Conservation (phyloP, 176 grass and related monocot species). For the Tillandsia leiboldiana region DNA sequence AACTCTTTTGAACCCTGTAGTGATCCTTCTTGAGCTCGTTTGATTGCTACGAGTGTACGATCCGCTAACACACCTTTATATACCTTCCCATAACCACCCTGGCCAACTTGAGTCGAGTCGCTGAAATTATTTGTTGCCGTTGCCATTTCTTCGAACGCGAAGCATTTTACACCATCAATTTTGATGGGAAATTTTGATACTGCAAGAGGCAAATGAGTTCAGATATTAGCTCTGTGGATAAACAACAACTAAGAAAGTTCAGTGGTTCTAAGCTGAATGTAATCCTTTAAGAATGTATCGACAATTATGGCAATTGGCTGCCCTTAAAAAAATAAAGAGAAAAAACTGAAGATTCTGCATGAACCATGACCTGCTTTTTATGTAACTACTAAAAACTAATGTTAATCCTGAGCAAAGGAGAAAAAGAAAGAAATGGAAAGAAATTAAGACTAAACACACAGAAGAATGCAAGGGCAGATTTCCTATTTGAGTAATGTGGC, state of each 20-base stretch:
- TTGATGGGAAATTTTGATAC: slow-evolving; percentile 60
- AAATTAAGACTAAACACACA: too few species aligned
- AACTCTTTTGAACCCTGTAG: slow-evolving; percentile 94
- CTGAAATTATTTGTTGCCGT: slow-evolving; percentile 56
- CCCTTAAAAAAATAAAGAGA: too few species aligned
- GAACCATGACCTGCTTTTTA: too few species aligned
- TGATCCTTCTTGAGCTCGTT: slow-evolving; percentile 75
- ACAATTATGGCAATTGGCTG: too few species aligned
- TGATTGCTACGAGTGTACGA: slow-evolving; percentile 77
- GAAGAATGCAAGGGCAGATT: too few species aligned
- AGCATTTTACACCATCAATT: slow-evolving; percentile 66
- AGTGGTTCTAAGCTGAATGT: too few species aligned
- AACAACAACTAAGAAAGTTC: neutral
- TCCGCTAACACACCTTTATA: slow-evolving; percentile 68
- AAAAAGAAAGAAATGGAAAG: too few species aligned
- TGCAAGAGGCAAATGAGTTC: slow-evolving; percentile 23
- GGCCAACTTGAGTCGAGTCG: slow-evolving; percentile 62
- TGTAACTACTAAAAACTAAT: too few species aligned
- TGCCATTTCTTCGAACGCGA: slow-evolving; percentile 79
- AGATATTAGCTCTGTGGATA: neutral
- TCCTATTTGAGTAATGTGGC: too few species aligned
- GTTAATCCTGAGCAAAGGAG: too few species aligned
- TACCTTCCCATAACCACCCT: slow-evolving; percentile 93
- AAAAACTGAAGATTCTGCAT: too few species aligned
- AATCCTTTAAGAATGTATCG: too few species aligned